A percentile compares a stretch with the other conserved stretches of the same genome.
phyloP scores from a whole-genome alignment of 768 basidiomycete genomes.

The Russula olivacea region DNA sequence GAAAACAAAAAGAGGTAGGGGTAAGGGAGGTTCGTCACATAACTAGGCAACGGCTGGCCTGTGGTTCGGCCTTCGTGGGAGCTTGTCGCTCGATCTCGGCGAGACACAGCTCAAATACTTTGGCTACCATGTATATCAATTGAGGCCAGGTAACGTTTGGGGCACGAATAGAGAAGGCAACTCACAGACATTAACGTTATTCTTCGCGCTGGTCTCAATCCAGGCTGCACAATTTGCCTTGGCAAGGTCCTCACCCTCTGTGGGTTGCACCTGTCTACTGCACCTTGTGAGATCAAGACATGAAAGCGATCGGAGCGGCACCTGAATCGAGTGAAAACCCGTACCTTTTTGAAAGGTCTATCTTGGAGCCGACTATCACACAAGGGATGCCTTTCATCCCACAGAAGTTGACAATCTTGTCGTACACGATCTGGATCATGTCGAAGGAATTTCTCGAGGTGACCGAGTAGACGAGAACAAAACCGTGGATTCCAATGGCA shows the following conservation, averaged over 20 bases:
- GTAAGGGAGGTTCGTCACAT: constrained; percentile 40
- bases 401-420: constrained; percentile 88
- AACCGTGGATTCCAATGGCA: constrained; percentile 96
- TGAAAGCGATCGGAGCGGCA: constrained; percentile 1
- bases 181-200: constrained; percentile 83
- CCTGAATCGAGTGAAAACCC: constrained; percentile 28
- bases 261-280: constrained; percentile 65
- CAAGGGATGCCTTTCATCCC: constrained; percentile 82
- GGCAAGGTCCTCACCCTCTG: constrained; percentile 75
- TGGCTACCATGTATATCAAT: constrained; percentile 40
- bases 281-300: constrained; percentile 19
- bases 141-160: constrained; percentile 3
- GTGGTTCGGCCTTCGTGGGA: constrained; percentile 41
- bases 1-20: background rate
- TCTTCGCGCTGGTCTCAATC: constrained; percentile 86
- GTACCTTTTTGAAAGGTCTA: constrained; percentile 72
- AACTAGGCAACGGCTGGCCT: constrained; percentile 44
- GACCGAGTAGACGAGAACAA: constrained; percentile 94
- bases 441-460: constrained; percentile 85
- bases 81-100: constrained; percentile 77
- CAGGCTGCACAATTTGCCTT: constrained; percentile 67
- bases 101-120: constrained; percentile 80
- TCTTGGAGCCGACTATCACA: constrained; percentile 91
- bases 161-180: constrained; percentile 28
- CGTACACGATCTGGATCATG: constrained; percentile 88